Conservation (phyloP, 192 early-diverging fungal species). For the Physocladia obscura region DNA sequence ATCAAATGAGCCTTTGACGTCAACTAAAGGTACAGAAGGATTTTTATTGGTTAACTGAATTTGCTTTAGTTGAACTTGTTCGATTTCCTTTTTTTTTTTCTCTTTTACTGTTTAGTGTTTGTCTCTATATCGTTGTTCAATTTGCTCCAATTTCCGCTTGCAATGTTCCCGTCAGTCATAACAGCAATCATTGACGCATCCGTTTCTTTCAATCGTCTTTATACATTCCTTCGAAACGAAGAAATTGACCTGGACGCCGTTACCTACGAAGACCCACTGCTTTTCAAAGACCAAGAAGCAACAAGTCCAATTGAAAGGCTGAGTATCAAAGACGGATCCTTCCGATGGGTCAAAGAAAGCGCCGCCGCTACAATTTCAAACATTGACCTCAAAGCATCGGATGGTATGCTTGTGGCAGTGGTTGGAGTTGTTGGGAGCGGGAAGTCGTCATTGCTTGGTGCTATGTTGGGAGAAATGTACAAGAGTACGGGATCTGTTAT, state of each 20-base stretch:
- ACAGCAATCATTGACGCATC: conserved; percentile 74
- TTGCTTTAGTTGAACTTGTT: no score
- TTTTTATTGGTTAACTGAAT: no score
- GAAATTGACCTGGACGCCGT: conserved; percentile 77
- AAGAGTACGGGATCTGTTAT: conserved; percentile 62
- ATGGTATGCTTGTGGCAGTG: conserved; percentile 49
- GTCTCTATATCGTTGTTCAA: conserved; percentile 91
- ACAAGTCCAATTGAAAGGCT: conserved; percentile 33
- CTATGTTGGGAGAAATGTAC: conserved; percentile 83
- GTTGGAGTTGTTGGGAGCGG: conserved; percentile 67
- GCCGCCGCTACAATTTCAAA: conserved; percentile 36
- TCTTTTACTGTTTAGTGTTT: conserved; percentile 47
- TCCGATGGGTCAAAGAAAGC: conserved; percentile 44
- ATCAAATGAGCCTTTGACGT: conserved; percentile 60
- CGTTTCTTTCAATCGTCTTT: conserved; percentile 80
- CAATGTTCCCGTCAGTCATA: conserved; percentile 81
- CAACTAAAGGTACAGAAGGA: conserved; percentile 47
- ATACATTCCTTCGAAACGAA: conserved; percentile 74
- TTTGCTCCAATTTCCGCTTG: conserved; percentile 83
- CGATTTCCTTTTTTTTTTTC: conserved; percentile 4
- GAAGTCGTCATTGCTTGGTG: conserved; percentile 75
- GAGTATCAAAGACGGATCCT: conserved; percentile 40
- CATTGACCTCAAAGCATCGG: conserved; percentile 57
- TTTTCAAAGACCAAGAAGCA: conserved; percentile 2
- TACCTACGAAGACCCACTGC: conserved; percentile 37